phyloP scores from a whole-genome alignment of 73 alveolate species.

The Symbiodinium natans region DNA sequence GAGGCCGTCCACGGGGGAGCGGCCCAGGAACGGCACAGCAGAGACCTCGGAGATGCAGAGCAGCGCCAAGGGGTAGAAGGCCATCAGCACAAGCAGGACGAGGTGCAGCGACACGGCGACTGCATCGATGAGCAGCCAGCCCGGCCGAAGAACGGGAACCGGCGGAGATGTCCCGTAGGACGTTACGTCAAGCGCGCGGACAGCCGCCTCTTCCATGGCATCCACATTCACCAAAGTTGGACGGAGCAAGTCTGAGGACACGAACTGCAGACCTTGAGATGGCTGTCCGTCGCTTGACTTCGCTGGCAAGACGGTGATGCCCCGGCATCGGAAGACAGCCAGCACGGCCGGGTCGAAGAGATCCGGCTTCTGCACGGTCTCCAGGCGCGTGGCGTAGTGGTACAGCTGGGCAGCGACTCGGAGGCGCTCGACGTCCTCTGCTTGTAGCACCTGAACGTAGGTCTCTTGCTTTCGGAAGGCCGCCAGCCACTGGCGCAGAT shows the following conservation, averaged over 20 bases:
- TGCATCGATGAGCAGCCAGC: constrained; percentile 7
- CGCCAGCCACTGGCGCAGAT: background rate
- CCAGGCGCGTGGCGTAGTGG: background rate
- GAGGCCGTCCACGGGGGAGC: constrained; percentile 29
- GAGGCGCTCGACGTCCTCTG: constrained; percentile 2
- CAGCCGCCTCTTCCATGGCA: constrained; percentile 1
- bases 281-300: background rate
- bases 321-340: constrained; percentile 10
- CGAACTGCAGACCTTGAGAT: too few relatives aligned
- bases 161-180: background rate
- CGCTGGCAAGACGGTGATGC: background rate
- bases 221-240: constrained; percentile 15
- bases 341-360: background rate
- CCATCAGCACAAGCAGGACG: background rate
- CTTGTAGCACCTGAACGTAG: background rate
- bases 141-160: constrained; percentile 2
- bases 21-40: background rate
- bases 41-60: background rate
- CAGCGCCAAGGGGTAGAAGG: background rate
- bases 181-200: background rate
- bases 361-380: constrained; percentile 1
- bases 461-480: background rate
- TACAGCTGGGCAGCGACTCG: constrained; percentile 1
- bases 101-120: background rate
- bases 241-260: background rate